Percentiles rank a stretch among this genome's conserved stretches.
These are phyloP conservation scores for Cudoniella acicularis DNA, from an alignment of 495 filamentous ascomycete species.

Conservation along the genomic window DNA sequence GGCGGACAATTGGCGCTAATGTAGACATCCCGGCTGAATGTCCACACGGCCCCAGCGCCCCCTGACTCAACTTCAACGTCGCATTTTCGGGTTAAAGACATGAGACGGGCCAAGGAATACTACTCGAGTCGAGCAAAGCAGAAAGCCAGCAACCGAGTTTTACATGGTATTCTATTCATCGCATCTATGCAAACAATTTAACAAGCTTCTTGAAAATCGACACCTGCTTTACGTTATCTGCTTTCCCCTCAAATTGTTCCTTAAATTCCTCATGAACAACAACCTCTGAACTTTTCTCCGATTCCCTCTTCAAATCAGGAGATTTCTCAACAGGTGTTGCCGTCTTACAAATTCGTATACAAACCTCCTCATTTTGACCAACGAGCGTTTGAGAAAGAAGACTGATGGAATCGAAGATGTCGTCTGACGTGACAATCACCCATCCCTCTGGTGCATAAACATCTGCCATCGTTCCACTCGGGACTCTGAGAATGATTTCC, in stretches of 20 bases:
- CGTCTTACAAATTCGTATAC: background rate
- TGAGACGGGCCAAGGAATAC: no score
- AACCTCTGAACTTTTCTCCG: no score
- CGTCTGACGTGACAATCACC: background rate
- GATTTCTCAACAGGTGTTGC: background rate
- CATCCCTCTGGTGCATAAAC: conserved; percentile 10
- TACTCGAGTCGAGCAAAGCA: no score
- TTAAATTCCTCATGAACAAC: no score
- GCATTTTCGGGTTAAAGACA: background rate
- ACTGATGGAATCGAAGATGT: background rate
- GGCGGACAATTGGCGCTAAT: background rate
- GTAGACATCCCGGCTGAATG: background rate
- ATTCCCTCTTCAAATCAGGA: background rate
- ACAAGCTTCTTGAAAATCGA: background rate
- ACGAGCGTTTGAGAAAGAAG: background rate
- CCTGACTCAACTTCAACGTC: background rate
- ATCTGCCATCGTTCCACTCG: conserved; percentile 4
- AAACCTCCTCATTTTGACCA: background rate
- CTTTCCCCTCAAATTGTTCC: no score
- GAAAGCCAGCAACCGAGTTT: no score
- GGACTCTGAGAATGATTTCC: conserved; percentile 1
- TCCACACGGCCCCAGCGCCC: background rate
- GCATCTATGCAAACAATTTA: background rate
- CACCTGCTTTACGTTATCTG: no score
- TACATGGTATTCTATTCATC: no score